Conservation (phyloP, 768 basidiomycete genomes). For the Saitozyma sp. region DNA sequence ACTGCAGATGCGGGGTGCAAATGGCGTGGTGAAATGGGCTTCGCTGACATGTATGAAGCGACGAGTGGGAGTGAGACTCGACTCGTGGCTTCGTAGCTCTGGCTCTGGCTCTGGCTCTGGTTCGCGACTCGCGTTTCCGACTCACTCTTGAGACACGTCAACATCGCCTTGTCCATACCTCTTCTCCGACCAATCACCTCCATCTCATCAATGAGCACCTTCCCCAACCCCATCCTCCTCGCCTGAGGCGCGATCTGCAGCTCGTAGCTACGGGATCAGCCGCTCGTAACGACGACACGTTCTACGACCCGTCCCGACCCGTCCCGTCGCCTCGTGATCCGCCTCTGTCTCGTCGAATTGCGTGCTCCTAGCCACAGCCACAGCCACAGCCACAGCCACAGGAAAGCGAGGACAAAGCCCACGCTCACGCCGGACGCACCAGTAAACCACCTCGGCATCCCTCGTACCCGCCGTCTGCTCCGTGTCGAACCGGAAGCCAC, state of each 20-base stretch:
- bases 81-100: background rate
- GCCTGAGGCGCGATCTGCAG: constrained; percentile 19
- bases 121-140: too few species aligned
- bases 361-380: too few species aligned
- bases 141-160: constrained; percentile 40
- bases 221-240: constrained; percentile 23
- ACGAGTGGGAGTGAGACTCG: background rate
- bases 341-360: too few species aligned
- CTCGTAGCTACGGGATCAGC: constrained; percentile 33
- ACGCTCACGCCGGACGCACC: constrained; percentile 22
- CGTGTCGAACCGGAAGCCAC: constrained; percentile 40
- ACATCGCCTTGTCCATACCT: constrained; percentile 37
- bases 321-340: too few species aligned
- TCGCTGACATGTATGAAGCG: background rate
- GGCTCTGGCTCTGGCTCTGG: too few species aligned
- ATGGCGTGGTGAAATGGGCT: too few species aligned
- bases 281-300: too few species aligned
- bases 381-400: too few species aligned
- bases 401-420: background rate
- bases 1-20: too few species aligned
- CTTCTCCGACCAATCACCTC: constrained; percentile 27
- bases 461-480: constrained; percentile 32
- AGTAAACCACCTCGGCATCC: constrained; percentile 41
- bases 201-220: constrained; percentile 19
- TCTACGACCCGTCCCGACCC: too few species aligned